Percentiles rank a stretch among this genome's conserved stretches.
Conservation (phyloP, 345 rosid genomes). For the Rhodamnia argentea region DNA sequence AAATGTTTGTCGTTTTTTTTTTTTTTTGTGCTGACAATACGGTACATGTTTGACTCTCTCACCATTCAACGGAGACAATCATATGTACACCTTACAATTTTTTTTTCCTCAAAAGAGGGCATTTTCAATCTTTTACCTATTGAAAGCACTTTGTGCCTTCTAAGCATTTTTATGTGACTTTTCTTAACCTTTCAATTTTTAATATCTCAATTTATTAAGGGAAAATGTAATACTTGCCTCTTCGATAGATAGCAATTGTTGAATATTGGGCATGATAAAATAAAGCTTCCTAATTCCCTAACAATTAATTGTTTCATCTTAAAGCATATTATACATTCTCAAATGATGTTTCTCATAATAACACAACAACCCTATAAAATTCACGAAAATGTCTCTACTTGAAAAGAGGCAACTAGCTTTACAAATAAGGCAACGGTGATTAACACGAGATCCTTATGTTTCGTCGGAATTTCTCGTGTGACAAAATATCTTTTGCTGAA, state of each 20-base stretch:
- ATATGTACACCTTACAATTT: too few species aligned
- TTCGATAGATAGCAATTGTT: neutral
- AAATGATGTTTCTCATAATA: neutral
- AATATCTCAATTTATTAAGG: neutral
- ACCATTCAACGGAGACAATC: too few species aligned
- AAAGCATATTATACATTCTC: neutral
- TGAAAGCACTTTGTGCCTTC: neutral
- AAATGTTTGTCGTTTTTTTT: neutral
- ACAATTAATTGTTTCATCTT: neutral
- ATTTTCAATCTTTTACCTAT: neutral
- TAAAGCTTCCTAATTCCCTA: neutral
- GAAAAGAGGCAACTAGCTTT: neutral
- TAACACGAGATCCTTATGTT: neutral
- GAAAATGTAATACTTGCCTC: neutral
- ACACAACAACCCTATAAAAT: too few species aligned
- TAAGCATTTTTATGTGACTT: neutral
- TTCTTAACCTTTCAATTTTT: neutral
- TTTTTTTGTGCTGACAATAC: neutral
- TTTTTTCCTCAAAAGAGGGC: neutral
- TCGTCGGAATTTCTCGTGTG: too few species aligned
- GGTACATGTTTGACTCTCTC: neutral
- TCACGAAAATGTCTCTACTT: neutral
- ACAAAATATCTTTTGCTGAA: too few species aligned
- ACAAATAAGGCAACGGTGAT: neutral
- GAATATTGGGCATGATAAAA: neutral